Base-by-base conservation (phyloP, 2,329 filamentous ascomycete genomes). In the Neopestalotiopsis clavispora region DNA sequence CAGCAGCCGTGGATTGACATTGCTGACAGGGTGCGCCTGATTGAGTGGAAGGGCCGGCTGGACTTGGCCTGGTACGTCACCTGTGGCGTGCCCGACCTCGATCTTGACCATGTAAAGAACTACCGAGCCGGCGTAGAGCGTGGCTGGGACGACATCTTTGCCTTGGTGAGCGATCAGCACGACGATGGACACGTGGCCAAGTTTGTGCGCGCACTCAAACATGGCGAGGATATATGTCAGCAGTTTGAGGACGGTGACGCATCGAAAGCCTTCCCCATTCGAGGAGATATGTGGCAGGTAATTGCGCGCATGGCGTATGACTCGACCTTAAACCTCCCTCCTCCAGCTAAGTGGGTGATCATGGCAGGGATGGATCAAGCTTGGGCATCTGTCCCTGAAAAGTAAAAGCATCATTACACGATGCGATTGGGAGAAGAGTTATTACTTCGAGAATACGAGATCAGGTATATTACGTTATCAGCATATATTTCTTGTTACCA, bases 1-100 rank as follows among this genome's bases (percentile, higher is more conserved):
- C 70, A 70, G 7, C 76, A 80, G 68, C 10, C 62, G 1, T 82
- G 79, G 78, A 77, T 81, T 67, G 42, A 56, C 1, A 23, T 78
- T 5, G 76, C 72, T 34, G 75, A 80, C 65, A 90, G 90, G 72
- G 79, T 82, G 23, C 85, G 90, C 2, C 79, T 94, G 0, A 79
- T 94, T 4, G 89, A 92, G 77, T 91, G 86, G 85, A 93, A 92
- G 75, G 87, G 83, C 3, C 85, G 91, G 56, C 77, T 86, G 65
- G 90, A 92, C 75, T 81, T 94, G 4, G 80, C 84, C 45, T 84
- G 90, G 82, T 94, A 94, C 74, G 87, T 87, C 0, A 89, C 87
- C 0, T 82, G 87, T 10, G 82, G 84, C 6, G 81, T 82, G 0
- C 87, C 90, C 0, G 64, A 71, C 45, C 71, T 80, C 2, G 20